Base-by-base conservation (phyloP, 1,139 yeast genomes). In the Nakaseomyces nivariensis region DNA sequence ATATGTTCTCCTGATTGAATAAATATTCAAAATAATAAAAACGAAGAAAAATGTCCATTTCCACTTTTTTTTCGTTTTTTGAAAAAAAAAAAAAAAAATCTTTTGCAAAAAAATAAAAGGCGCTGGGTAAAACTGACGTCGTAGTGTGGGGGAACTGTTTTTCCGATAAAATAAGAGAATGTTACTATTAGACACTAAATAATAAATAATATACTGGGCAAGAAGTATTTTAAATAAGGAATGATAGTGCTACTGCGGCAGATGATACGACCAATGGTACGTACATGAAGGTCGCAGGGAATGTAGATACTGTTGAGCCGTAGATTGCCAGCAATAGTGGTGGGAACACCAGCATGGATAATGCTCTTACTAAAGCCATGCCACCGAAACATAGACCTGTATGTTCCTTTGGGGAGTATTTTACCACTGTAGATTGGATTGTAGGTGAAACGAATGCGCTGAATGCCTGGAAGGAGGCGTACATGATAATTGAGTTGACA, bases 371-470 rank as follows among this genome's bases (percentile, higher is more conserved):
- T 34, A 76, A 56, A 0, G 80, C 75, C 52, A 77, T 61, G 4
- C 75, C 77, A 3, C 80, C 81, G 58, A 76, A 75, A 50, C 74
- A 70, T 55, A 76, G 79, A 10, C 82, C 81, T 6, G 73, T 69
- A 49, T 69, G 68, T 24, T 71, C 69, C 40, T 72, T 71, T 1
- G 72, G 70, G 47, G 70, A 72, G 58, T 74, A 76, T 58, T 77
- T 77, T 49, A 73, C 65, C 8, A 76, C 59, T 3, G 76, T 54
- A 3, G 78, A 64, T 51, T 72, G 75, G 27, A 76, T 56, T 1
- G 77, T 69, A 1, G 81, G 81, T 0, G 72, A 64, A 5, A 66
- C 55, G 45, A 69, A 49, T 1, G 44, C 79, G 55, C 43, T 76
- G 70, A 56, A 73, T 55, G 52, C 77, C 60, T 43, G 76, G 56